Conservation (phyloP, 257 asterid species). For the Osmanthus fragrans region DNA sequence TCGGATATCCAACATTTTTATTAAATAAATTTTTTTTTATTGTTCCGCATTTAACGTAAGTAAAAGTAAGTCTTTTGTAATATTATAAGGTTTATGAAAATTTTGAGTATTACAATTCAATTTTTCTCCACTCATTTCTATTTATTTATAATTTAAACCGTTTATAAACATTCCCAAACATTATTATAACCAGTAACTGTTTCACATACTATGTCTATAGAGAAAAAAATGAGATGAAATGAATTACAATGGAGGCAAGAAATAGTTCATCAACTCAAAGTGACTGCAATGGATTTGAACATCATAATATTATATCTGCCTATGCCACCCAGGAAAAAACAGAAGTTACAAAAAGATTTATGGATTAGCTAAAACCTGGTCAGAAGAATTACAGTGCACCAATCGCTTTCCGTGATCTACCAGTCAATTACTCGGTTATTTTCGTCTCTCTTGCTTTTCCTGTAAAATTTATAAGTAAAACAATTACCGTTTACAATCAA, state of each 20-base stretch:
- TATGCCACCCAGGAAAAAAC: neutral
- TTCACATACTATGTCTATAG: neutral
- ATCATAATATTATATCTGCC: neutral
- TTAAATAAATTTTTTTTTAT: too few relatives aligned
- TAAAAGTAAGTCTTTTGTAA: too few relatives aligned
- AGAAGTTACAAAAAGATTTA: neutral
- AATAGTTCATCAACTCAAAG: neutral
- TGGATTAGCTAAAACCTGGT: neutral
- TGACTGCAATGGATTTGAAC: neutral
- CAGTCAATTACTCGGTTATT: conserved; percentile 7
- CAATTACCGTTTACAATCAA: neutral
- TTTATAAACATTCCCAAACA: too few relatives aligned
- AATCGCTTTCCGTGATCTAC: conserved; percentile 9
- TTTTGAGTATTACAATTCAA: too few relatives aligned
- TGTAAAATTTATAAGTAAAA: conserved; percentile 25
- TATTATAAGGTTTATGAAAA: too few relatives aligned
- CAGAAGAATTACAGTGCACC: neutral
- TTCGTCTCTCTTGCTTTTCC: conserved; percentile 44
- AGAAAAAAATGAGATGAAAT: neutral
- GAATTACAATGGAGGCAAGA: neutral
- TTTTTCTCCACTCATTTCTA: too few relatives aligned
- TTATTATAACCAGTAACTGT: neutral
- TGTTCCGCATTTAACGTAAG: too few relatives aligned
- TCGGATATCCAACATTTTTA: too few relatives aligned
- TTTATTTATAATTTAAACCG: too few relatives aligned